These are phyloP conservation scores for Tetracentron sinense DNA, from an alignment of 164 flowering plant genomes.

Conservation along the genomic window DNA sequence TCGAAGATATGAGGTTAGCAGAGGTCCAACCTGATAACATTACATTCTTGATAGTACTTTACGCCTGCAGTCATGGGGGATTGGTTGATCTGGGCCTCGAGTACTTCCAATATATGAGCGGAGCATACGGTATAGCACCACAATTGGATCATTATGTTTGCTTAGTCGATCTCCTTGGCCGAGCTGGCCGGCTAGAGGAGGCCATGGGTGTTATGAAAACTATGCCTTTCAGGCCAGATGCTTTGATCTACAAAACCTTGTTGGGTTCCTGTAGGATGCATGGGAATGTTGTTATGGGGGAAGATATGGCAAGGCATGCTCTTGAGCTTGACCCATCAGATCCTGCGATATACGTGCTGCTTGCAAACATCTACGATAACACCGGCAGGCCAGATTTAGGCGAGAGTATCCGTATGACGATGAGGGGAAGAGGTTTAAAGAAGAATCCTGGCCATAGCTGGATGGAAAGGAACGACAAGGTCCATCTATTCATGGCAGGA, in stretches of 20 bases:
- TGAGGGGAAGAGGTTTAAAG: conserved; percentile 42
- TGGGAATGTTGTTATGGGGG: conserved; percentile 44
- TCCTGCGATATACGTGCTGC: conserved; percentile 46
- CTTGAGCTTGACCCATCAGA: conserved; percentile 46
- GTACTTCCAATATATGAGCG: conserved; percentile 42
- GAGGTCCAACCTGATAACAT: conserved; percentile 45
- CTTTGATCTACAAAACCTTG: conserved; percentile 44
- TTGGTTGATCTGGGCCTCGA: conserved; percentile 47
- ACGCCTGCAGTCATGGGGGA: conserved; percentile 56
- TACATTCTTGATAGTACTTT: conserved; percentile 48
- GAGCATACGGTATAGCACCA: conserved; percentile 26
- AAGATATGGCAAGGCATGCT: conserved; percentile 46
- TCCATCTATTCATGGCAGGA: conserved; percentile 35
- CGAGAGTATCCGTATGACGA: conserved; percentile 28
- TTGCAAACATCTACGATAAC: conserved; percentile 48
- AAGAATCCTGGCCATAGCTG: conserved; percentile 44
- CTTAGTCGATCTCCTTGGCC: conserved; percentile 56
- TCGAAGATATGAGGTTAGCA: conserved; percentile 51
- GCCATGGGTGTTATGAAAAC: conserved; percentile 38
- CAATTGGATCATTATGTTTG: conserved; percentile 49
- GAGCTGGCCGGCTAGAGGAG: conserved; percentile 48
- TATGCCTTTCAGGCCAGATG: conserved; percentile 44
- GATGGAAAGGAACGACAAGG: conserved; percentile 36
- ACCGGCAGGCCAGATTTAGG: conserved; percentile 33
- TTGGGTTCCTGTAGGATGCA: conserved; percentile 47